Evolutionary conservation across 306 rosid species (phyloP).

Genomic region (Pyrus bretschneideri): DNA sequence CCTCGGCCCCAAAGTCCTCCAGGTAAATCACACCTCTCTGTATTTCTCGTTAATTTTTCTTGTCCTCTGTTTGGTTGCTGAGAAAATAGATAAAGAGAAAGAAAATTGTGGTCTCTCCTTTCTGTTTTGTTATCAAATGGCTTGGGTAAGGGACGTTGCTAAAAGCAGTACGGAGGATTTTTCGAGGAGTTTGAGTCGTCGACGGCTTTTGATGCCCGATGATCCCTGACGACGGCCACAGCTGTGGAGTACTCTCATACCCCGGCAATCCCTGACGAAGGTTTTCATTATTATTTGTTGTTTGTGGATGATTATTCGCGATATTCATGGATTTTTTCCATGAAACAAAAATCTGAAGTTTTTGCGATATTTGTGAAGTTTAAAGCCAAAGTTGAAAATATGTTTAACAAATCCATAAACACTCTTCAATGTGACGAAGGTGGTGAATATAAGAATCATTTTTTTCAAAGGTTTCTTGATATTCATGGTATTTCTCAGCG

Average conservation of each 20-base stretch:
- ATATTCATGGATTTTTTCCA: too few relatives aligned
- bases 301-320: too few relatives aligned
- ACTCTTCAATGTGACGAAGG: too few relatives aligned
- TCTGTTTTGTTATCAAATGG: conserved; percentile 41
- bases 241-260: conserved; percentile 69
- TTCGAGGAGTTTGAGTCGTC: conserved; percentile 31
- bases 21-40: conserved; percentile 31
- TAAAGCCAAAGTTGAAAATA: too few relatives aligned
- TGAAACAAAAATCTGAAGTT: too few relatives aligned
- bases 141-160: conserved; percentile 66
- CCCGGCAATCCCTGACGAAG: conserved; percentile 43
- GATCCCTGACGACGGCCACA: conserved; percentile 77
- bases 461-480: too few relatives aligned
- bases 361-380: too few relatives aligned
- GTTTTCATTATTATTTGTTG: too few relatives aligned
- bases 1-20: conserved; percentile 75
- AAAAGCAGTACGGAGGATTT: conserved; percentile 46
- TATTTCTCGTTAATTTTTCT: not conserved
- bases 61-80: not conserved
- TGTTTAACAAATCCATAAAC: too few relatives aligned
- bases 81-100: not conserved
- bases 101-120: not conserved
- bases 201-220: conserved; percentile 63
- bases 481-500: too few relatives aligned
- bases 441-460: too few relatives aligned